Evolutionary conservation across 441 rosid species (phyloP).

Genomic region (Populus trichocarpa): DNA sequence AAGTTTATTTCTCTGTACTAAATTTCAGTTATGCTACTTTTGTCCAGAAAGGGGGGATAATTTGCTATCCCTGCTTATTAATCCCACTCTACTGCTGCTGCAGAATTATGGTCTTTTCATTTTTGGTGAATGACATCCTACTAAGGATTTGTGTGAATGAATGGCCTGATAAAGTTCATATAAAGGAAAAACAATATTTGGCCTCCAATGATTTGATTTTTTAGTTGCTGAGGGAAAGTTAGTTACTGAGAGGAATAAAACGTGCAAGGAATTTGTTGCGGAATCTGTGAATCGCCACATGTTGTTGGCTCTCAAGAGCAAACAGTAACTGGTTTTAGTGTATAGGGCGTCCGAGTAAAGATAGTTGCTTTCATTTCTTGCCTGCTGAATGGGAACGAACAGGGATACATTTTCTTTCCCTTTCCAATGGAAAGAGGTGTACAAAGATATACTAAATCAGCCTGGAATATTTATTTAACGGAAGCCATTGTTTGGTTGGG

Average conservation of each 20-base stretch:
- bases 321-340: background rate
- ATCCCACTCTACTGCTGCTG: constrained; percentile 4
- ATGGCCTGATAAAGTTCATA: constrained; percentile 10
- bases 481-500: background rate
- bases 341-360: too few relatives aligned
- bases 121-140: constrained; percentile 16
- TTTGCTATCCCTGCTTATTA: background rate
- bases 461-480: background rate
- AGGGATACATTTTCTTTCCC: background rate
- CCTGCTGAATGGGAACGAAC: background rate
- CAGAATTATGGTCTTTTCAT: constrained; percentile 13
- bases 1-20: constrained; percentile 45
- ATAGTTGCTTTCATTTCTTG: background rate
- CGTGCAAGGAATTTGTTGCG: too few relatives aligned
- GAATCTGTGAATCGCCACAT: background rate
- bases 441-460: background rate
- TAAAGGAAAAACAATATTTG: background rate
- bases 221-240: background rate
- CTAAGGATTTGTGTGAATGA: constrained; percentile 11
- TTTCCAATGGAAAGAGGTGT: background rate
- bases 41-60: constrained; percentile 4
- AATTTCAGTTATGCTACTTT: constrained; percentile 24
- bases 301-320: background rate
- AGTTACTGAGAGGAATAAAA: background rate
- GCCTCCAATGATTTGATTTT: background rate